Evolutionary conservation across 2,329 filamentous ascomycete genomes (phyloP), one percentile per base, ranked within the genome.

Genomic region (Cladosporium colombiae): DNA sequence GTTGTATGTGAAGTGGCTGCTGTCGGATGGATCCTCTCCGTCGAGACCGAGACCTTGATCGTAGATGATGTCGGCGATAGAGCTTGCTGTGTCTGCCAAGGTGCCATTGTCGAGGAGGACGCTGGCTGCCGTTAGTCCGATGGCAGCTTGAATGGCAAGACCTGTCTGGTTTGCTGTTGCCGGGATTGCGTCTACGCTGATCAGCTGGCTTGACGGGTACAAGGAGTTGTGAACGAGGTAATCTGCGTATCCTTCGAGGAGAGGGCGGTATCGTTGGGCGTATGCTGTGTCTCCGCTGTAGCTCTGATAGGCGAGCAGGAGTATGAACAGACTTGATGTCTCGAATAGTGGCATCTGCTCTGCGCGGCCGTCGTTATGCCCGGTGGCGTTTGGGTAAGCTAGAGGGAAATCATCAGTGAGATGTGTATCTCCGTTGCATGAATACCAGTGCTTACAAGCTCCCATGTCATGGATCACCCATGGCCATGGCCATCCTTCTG

Each of bases 381-480:
- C 70, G 0, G 89, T 91, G 2, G 88, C 83, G 69, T 91, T 92
- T 1, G 89, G 89, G 74, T 91, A 92, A 0, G 84, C 75, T 37
- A 18, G 14, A 8, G 25, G 11, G 16, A n/a, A n/a, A 18, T 18
- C 31, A 50, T 56, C 23, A 21, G 50, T 21, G 14, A 56, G 18
- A 3, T 40, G 16, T 31, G 4, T 5, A 3, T 2, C 55, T 23
- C 25, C 37, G 11, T 25, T 6, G 14, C 16, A 4, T n/a, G 16
- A n/a, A 16, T n/a, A 3, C n/a, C 5, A 11, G 6, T 10, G n/a
- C 60, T 33, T 44, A 63, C 60, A 63, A 14, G 64, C 33, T 5
- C 89, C 89, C 27, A 92, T 80, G 76, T 92, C 89, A 73, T 92
- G 89, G 85, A 91, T 90, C 68, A 86, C 88, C 75, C 91, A 91